Percentiles rank a stretch among this genome's conserved stretches.
Evolutionary conservation across 257 asterid genomes (phyloP).

Genomic region (Solanum chilense): DNA sequence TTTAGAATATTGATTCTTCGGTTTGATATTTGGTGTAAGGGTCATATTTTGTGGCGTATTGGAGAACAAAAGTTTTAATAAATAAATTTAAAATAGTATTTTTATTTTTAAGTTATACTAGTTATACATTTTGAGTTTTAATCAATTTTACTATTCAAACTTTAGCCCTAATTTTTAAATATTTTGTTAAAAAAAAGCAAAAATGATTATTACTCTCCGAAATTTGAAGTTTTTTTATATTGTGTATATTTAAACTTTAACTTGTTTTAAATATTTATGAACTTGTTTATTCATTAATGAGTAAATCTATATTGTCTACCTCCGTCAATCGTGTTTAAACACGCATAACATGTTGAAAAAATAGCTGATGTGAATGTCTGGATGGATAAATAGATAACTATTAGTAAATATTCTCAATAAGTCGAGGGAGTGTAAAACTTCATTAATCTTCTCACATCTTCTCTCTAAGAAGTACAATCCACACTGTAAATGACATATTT

Average conservation of each 20-base stretch:
- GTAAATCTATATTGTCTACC: not conserved
- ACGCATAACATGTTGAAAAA: not conserved
- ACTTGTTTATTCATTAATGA: not conserved
- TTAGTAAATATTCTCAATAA: not conserved
- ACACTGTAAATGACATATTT: not conserved
- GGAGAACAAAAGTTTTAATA: too few relatives aligned
- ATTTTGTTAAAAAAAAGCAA: not conserved
- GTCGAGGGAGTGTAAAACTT: not conserved
- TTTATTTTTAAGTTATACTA: too few relatives aligned
- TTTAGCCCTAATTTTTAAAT: not conserved
- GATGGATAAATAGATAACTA: not conserved
- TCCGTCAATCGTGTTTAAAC: not conserved
- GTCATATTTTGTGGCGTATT: not conserved
- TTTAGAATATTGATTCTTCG: too few relatives aligned
- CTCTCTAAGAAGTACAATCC: not conserved
- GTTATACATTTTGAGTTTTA: not conserved
- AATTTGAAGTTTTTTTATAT: not conserved
- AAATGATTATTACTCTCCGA: too few relatives aligned
- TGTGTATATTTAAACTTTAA: not conserved
- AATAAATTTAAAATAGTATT: too few relatives aligned
- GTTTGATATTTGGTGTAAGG: not conserved
- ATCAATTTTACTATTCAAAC: too few relatives aligned
- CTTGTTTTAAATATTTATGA: not conserved
- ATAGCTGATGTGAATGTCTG: not conserved
- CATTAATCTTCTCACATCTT: not conserved